Conservation (phyloP, 176 grass and related monocot species). For the Oryza coarctata region DNA sequence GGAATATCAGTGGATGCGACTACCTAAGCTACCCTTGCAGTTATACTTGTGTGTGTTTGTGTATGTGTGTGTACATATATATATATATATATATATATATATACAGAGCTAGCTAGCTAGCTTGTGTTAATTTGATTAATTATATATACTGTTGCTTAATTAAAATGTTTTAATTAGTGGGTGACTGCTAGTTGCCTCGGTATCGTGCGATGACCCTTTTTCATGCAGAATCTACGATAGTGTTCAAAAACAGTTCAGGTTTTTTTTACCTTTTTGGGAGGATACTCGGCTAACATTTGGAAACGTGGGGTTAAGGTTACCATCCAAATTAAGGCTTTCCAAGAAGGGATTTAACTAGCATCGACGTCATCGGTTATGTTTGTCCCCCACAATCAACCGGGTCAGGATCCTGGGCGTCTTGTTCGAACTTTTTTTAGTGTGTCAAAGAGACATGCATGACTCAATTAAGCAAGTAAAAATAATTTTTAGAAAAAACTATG, state of each 20-base stretch:
- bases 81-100: neutral
- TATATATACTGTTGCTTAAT: neutral
- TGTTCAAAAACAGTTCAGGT: neutral
- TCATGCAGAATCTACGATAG: neutral
- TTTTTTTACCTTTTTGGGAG: neutral
- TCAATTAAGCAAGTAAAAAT: no score
- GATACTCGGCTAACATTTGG: neutral
- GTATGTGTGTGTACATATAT: no score
- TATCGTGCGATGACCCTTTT: neutral
- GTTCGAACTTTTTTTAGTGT: no score
- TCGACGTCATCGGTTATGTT: neutral
- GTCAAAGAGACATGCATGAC: no score
- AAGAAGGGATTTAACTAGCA: neutral
- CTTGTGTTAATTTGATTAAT: neutral
- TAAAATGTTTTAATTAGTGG: neutral
- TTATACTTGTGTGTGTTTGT: neutral
- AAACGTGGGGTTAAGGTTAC: neutral
- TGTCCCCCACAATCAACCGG: neutral
- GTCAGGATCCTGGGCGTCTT: no score
- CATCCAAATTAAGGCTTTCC: neutral
- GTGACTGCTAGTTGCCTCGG: neutral
- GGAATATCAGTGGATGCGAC: neutral
- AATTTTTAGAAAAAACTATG: no score
- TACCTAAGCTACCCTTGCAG: neutral
- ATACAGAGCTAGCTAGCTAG: neutral